Evolutionary conservation across 139 green algal genomes (phyloP).

Genomic region (Axilococcus clingmanii): DNA sequence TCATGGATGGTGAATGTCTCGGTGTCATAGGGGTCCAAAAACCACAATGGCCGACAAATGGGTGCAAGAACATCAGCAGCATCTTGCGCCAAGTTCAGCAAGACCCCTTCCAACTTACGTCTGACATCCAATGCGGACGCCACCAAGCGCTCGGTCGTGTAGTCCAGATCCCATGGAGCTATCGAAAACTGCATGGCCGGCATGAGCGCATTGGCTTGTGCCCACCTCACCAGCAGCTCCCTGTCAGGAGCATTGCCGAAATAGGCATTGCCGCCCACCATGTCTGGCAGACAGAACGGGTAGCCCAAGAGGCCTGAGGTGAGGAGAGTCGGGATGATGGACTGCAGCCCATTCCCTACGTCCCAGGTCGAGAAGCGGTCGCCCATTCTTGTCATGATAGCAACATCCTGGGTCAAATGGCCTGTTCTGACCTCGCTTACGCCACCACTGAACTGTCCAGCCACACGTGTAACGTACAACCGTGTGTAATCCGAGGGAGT

Average conservation of each 20-base stretch:
- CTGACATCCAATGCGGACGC: slow-evolving; percentile 15
- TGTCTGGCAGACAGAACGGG: slow-evolving; percentile 58
- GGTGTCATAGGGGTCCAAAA: slow-evolving; percentile 44
- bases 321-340: slow-evolving; percentile 52
- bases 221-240: slow-evolving; percentile 56
- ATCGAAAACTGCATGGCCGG: slow-evolving; percentile 60
- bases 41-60: slow-evolving; percentile 55
- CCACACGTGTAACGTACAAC: slow-evolving; percentile 37
- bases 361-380: slow-evolving; percentile 52
- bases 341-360: slow-evolving; percentile 42
- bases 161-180: slow-evolving; percentile 44
- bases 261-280: slow-evolving; percentile 58
- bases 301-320: slow-evolving; percentile 55
- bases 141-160: slow-evolving; percentile 29
- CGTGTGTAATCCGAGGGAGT: slow-evolving; percentile 50
- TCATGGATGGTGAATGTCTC: slow-evolving; percentile 47
- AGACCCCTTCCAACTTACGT: slow-evolving; percentile 5
- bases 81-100: slow-evolving; percentile 24
- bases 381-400: slow-evolving; percentile 48
- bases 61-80: slow-evolving; percentile 34
- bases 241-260: slow-evolving; percentile 36
- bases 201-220: slow-evolving; percentile 56
- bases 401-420: slow-evolving; percentile 33
- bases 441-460: slow-evolving; percentile 30
- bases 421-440: slow-evolving; percentile 51